These are phyloP conservation scores for Caryopteris hybrid DNA, from an alignment of 305 asterid genomes.

Conservation along the genomic window DNA sequence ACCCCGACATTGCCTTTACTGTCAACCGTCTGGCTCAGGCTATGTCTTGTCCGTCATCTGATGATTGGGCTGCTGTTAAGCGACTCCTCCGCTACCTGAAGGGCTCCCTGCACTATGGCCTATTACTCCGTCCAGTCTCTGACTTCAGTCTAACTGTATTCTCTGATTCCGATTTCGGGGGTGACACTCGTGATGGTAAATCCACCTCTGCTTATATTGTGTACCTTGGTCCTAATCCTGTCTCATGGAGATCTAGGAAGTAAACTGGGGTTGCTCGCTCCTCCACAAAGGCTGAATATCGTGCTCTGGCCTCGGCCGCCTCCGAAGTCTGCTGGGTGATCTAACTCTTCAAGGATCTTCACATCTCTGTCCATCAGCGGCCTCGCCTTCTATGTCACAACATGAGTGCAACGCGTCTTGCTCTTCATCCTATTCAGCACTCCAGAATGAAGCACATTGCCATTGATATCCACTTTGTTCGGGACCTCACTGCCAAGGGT, in stretches of 20 bases:
- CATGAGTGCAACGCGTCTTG: too few species aligned
- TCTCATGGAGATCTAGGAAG: background rate
- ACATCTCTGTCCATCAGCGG: background rate
- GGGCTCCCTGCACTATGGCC: background rate
- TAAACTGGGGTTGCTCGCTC: background rate
- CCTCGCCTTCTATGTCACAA: background rate
- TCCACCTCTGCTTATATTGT: background rate
- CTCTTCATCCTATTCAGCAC: too few species aligned
- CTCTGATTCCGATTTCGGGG: background rate
- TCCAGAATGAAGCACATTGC: too few species aligned
- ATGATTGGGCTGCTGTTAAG: background rate
- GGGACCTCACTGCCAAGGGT: background rate
- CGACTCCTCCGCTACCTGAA: background rate
- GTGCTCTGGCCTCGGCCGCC: background rate
- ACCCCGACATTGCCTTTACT: too few species aligned
- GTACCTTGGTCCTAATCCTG: background rate
- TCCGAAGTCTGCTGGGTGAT: background rate
- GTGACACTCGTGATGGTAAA: background rate
- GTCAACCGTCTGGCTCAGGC: too few species aligned
- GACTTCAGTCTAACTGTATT: background rate
- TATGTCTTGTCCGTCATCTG: background rate
- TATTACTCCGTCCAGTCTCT: background rate
- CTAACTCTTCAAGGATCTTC: background rate
- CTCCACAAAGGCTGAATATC: background rate
- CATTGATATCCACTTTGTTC: too few species aligned